These are phyloP conservation scores for Phaseolus coccineus DNA, from an alignment of 331 rosid genomes.

Conservation along the genomic window DNA sequence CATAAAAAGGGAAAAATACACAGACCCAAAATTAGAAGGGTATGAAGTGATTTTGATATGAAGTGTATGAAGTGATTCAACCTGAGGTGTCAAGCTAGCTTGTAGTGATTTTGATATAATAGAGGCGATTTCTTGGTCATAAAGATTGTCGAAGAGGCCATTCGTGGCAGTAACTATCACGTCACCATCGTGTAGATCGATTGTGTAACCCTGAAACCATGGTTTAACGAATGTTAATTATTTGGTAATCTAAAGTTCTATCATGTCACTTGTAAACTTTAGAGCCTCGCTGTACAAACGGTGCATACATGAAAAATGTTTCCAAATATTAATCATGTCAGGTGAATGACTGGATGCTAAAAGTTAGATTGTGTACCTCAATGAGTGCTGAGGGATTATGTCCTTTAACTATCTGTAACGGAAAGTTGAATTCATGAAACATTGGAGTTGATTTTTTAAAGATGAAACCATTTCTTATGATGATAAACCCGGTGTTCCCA, in stretches of 20 bases:
- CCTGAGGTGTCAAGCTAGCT: slow-evolving; percentile 66
- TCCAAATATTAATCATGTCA: slow-evolving; percentile 20
- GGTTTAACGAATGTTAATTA: neutral
- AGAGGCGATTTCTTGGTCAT: slow-evolving; percentile 74
- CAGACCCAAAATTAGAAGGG: slow-evolving; percentile 1
- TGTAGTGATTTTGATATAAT: slow-evolving; percentile 55
- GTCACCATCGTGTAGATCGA: slow-evolving; percentile 74
- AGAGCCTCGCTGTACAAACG: slow-evolving; percentile 19
- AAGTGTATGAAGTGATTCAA: slow-evolving; percentile 37
- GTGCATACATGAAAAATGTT: neutral
- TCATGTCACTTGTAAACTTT: slow-evolving; percentile 5
- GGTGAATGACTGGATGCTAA: slow-evolving; percentile 4
- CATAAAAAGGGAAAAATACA: neutral
- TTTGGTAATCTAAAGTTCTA: neutral
- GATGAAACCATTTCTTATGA: slow-evolving; percentile 67
- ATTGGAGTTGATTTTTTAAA: slow-evolving; percentile 62
- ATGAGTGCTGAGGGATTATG: slow-evolving; percentile 62
- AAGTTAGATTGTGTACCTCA: slow-evolving; percentile 57
- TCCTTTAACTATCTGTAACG: slow-evolving; percentile 58
- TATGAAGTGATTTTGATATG: slow-evolving; percentile 30
- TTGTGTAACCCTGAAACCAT: slow-evolving; percentile 63
- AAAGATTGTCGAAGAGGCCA: slow-evolving; percentile 86
- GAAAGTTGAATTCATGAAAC: slow-evolving; percentile 74
- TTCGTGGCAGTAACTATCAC: slow-evolving; percentile 74
- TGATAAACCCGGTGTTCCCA: slow-evolving; percentile 75